Evolutionary conservation across 2,329 filamentous ascomycete genomes (phyloP), one percentile per base, ranked within the genome.

Genomic region (Huntiella abstrusa): DNA sequence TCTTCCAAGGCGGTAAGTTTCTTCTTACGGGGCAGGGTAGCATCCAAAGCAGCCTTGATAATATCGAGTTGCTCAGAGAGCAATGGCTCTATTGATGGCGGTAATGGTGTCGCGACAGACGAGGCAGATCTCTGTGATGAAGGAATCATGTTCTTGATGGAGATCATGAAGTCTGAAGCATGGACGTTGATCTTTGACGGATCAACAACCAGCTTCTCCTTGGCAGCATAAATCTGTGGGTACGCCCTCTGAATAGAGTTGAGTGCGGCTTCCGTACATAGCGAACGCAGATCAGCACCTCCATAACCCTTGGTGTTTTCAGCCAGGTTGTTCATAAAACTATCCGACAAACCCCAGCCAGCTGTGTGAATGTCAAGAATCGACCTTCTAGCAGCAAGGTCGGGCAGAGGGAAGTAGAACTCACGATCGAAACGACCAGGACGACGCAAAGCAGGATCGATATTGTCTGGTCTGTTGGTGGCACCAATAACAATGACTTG

Each of bases 401-500:
- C 83, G 0, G 91, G 91, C 32, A 98, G 68, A 1, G 91, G 87
- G 58, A 98, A 98, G 64, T 96, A 96, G 56, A 98, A 98, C 60
- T 98, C 92, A 60, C 91, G 73, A 59, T 98, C 91, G 57, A 98
- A 98, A 44, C 91, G 81, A 38, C 91, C 92, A 15, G 91, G 88
- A 43, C 88, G 79, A 51, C 91, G 80, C 49, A 98, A 70, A n/a
- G 88, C 88, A 53, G 88, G 88, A 60, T 98, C 88, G 51, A 98
- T 87, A 45, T 91, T 93, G 61, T 96, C 88, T 1, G 91, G 88
- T 53, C 88, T 77, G 60, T 98, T 98, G 49, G 88, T 98, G n/a
- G 91, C 91, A 53, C 91, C 91, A 56, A 98, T 96, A 33, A 98
- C 87, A 58, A 98, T 93, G 51, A 98, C 91, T 61, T 98, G 91